These are phyloP conservation scores for Toxicodendron radicans DNA, from an alignment of 345 rosid genomes.

Conservation along the genomic window DNA sequence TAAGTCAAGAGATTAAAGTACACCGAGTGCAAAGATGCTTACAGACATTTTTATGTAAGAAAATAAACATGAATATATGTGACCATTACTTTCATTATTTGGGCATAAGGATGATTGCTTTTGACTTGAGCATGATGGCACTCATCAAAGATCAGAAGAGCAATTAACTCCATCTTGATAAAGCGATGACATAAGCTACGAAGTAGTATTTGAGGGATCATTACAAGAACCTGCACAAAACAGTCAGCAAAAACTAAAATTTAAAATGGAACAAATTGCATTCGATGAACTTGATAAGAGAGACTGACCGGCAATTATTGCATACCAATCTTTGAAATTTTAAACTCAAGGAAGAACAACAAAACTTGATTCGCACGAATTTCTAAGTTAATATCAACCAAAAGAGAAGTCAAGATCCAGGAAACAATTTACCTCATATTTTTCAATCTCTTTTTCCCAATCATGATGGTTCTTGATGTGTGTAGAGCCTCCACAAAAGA, in stretches of 20 bases:
- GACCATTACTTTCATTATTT: slow-evolving; percentile 82
- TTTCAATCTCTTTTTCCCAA: slow-evolving; percentile 75
- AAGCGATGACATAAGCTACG: slow-evolving; percentile 76
- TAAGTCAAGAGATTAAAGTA: slow-evolving; percentile 21
- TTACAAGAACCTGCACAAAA: slow-evolving; percentile 76
- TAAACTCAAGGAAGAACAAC: no score
- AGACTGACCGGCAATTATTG: no score
- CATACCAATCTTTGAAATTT: no score
- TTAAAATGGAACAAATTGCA: slow-evolving; percentile 8
- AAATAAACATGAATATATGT: slow-evolving; percentile 9
- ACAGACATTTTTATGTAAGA: neutral
- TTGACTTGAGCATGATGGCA: slow-evolving; percentile 93
- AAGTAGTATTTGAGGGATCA: slow-evolving; percentile 85
- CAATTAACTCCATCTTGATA: slow-evolving; percentile 83
- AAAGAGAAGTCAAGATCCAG: slow-evolving; percentile 8
- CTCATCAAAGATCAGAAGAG: slow-evolving; percentile 89
- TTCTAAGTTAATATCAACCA: neutral
- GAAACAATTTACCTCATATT: slow-evolving; percentile 59
- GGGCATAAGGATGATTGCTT: slow-evolving; percentile 85
- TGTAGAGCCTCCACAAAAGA: slow-evolving; percentile 57
- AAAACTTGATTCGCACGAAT: no score
- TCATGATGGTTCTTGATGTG: slow-evolving; percentile 50
- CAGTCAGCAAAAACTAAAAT: slow-evolving; percentile 12
- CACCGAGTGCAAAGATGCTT: slow-evolving; percentile 5
- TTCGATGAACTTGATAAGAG: slow-evolving; percentile 11